Conservation (phyloP, 2,329 filamentous ascomycete species). For the Hawksworthiomyces lignivorus region DNA sequence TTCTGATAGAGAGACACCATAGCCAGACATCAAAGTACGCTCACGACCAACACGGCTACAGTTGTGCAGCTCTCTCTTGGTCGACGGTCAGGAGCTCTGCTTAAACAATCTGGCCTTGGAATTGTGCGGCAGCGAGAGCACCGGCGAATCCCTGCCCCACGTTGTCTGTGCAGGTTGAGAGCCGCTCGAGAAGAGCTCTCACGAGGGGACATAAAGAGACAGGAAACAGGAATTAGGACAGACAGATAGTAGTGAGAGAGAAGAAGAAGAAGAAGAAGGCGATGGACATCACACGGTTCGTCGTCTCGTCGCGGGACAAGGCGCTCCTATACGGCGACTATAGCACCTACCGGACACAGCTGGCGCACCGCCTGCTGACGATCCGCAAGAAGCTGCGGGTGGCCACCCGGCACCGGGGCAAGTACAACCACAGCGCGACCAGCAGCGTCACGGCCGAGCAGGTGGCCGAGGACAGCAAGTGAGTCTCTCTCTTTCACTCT, state of each 20-base stretch:
- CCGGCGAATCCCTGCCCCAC: too few relatives aligned
- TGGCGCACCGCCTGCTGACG: conserved; percentile 74
- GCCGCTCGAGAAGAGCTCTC: too few relatives aligned
- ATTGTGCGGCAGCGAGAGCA: too few relatives aligned
- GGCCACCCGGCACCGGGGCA: conserved; percentile 76
- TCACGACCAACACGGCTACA: too few relatives aligned
- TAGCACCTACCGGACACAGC: conserved; percentile 70
- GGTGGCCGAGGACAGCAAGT: conserved; percentile 70
- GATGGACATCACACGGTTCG: conserved; percentile 84
- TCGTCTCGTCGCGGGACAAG: conserved; percentile 71
- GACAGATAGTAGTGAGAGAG: background rate
- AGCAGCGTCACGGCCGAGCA: conserved; percentile 64
- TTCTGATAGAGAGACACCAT: too few relatives aligned
- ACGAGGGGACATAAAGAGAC: too few relatives aligned
- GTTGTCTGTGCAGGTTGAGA: too few relatives aligned
- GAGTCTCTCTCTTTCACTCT: conserved; percentile 29
- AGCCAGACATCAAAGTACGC: too few relatives aligned
- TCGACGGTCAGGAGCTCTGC: too few relatives aligned
- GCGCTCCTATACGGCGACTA: conserved; percentile 86
- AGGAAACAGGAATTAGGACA: too few relatives aligned
- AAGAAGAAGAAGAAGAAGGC: background rate
- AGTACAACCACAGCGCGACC: conserved; percentile 65
- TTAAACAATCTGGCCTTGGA: too few relatives aligned
- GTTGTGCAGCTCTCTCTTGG: too few relatives aligned
- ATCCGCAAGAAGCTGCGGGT: conserved; percentile 79